phyloP scores from a whole-genome alignment of 1,284 basidiomycete genomes.

The Nidula niveotomentosa region DNA sequence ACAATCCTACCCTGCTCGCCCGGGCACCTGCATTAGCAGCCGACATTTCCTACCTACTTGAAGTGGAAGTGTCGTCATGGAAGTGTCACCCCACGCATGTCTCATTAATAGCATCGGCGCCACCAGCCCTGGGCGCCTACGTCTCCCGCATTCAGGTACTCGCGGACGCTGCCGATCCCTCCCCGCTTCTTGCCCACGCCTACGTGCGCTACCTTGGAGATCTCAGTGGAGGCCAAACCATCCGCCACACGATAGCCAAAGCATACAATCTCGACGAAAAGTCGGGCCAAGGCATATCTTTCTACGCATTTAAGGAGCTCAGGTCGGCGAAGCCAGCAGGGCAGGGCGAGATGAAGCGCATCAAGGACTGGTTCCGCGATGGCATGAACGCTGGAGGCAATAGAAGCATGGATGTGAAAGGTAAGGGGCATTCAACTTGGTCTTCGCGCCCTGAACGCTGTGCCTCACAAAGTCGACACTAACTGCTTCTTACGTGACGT shows the following conservation, averaged over 20 bases:
- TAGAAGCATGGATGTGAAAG: constrained; percentile 54
- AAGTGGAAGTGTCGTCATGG: constrained; percentile 52
- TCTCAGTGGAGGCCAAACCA: constrained; percentile 79
- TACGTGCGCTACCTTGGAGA: constrained; percentile 90
- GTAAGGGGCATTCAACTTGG: constrained; percentile 22
- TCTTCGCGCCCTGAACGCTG: neutral
- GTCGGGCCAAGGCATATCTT: constrained; percentile 53
- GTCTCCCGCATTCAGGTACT: constrained; percentile 46
- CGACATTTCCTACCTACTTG: constrained; percentile 70
- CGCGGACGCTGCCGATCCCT: constrained; percentile 44
- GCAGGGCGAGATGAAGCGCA: constrained; percentile 66
- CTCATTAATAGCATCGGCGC: constrained; percentile 42
- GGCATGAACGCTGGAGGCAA: constrained; percentile 72
- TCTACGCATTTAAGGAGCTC: constrained; percentile 74
- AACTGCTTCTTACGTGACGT: neutral
- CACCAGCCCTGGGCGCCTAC: constrained; percentile 54
- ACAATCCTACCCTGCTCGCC: constrained; percentile 69
- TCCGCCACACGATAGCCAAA: constrained; percentile 63
- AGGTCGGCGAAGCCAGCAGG: constrained; percentile 38
- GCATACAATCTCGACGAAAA: constrained; percentile 63
- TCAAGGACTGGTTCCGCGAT: constrained; percentile 77
- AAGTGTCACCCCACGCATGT: constrained; percentile 52
- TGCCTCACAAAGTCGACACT: neutral
- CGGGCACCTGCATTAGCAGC: constrained; percentile 58
- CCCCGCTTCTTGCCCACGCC: constrained; percentile 71